Evolutionary conservation across 2,329 filamentous ascomycete genomes (phyloP).

Genomic region (Lachnellula occidentalis): DNA sequence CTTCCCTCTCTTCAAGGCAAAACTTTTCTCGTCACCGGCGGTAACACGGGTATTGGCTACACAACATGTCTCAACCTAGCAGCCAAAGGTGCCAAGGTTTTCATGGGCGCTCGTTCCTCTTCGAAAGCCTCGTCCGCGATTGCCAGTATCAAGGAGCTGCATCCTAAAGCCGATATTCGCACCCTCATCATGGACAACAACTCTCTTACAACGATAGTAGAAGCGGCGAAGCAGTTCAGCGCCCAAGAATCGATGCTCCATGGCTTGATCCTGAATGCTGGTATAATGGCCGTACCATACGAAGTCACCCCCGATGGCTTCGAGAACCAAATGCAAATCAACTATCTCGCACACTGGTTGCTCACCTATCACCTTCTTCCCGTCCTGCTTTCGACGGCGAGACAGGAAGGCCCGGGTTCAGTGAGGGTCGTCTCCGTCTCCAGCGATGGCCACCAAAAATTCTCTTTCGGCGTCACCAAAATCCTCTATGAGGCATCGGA

Average conservation of each 20-base stretch:
- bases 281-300: conserved; percentile 36
- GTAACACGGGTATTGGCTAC: conserved; percentile 35
- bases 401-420: conserved; percentile 8
- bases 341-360: conserved; percentile 33
- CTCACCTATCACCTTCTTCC: conserved; percentile 14
- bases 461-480: conserved; percentile 4
- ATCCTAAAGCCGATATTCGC: conserved; percentile 43
- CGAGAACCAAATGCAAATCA: conserved; percentile 33
- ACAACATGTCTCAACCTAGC: conserved; percentile 45
- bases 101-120: conserved; percentile 41
- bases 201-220: conserved; percentile 25
- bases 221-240: conserved; percentile 27
- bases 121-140: conserved; percentile 35
- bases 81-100: conserved; percentile 42
- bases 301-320: conserved; percentile 29
- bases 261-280: conserved; percentile 41
- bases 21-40: conserved; percentile 38
- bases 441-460: conserved; percentile 13
- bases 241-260: conserved; percentile 32
- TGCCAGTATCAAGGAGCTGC: conserved; percentile 28
- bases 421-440: conserved; percentile 14
- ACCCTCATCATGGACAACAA: conserved; percentile 21
- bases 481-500: conserved; percentile 9
- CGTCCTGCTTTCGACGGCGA: conserved; percentile 10
- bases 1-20: conserved; percentile 37